Evolutionary conservation across 1,139 yeast genomes (phyloP).

Genomic region (Blastobotrys indianensis): DNA sequence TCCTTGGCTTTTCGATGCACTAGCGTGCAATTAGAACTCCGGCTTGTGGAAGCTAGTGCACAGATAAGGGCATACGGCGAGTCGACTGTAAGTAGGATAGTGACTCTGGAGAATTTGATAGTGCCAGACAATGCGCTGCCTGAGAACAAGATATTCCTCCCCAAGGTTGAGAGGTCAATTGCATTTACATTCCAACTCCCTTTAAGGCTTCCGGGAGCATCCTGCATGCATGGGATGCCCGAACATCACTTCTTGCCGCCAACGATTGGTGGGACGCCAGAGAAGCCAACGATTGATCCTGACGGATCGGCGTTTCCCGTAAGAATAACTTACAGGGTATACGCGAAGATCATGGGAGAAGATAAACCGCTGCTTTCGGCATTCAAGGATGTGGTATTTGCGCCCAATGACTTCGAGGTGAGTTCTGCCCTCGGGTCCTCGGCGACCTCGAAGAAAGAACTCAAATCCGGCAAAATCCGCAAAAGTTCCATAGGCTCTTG

Average conservation of each 20-base stretch:
- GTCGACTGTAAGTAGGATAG: conserved; percentile 1
- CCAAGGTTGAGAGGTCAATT: background rate
- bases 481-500: conserved; percentile 8
- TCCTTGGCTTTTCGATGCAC: conserved; percentile 8
- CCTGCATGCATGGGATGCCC: conserved; percentile 2
- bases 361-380: conserved; percentile 4
- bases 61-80: conserved; percentile 9
- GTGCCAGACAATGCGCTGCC: conserved; percentile 2
- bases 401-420: background rate
- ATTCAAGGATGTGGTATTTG: background rate
- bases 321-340: conserved; percentile 2
- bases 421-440: too few species aligned
- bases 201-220: background rate
- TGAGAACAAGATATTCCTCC: background rate
- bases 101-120: background rate
- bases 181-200: conserved; percentile 5
- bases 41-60: conserved; percentile 6
- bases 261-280: conserved; percentile 6
- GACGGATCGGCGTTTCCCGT: conserved; percentile 6
- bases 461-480: conserved; percentile 4
- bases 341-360: conserved; percentile 7
- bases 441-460: background rate
- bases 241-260: conserved; percentile 9
- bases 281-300: conserved; percentile 2
- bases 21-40: conserved; percentile 2